Conservation (phyloP, 2,329 filamentous ascomycete genomes). For the Tolypocladium tropicale region DNA sequence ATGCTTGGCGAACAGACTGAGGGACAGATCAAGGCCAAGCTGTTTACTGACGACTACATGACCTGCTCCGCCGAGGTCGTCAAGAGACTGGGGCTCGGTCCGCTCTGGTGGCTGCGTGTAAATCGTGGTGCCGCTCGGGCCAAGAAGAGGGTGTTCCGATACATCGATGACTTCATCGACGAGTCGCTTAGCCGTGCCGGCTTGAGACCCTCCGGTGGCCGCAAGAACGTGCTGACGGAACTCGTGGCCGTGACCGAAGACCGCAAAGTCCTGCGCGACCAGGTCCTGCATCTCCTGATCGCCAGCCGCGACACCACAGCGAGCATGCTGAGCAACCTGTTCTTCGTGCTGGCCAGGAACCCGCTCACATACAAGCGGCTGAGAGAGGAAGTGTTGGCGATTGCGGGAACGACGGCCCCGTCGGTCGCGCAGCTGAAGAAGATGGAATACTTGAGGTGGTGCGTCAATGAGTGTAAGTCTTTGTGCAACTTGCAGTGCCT, state of each 20-base stretch:
- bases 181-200: constrained; percentile 15
- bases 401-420: constrained; percentile 23
- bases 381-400: constrained; percentile 26
- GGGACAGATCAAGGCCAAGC: constrained; percentile 17
- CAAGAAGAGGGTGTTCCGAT: constrained; percentile 22
- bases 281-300: constrained; percentile 32
- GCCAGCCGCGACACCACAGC: constrained; percentile 38
- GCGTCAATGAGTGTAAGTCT: constrained; percentile 44
- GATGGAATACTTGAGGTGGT: constrained; percentile 45
- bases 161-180: constrained; percentile 34
- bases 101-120: constrained; percentile 17
- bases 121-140: constrained; percentile 14
- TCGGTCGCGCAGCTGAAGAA: constrained; percentile 38
- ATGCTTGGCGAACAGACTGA: constrained; percentile 10
- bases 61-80: constrained; percentile 21
- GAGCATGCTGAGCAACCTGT: constrained; percentile 29
- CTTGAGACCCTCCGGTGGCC: constrained; percentile 9
- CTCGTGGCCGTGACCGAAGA: constrained; percentile 35
- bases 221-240: constrained; percentile 39
- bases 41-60: constrained; percentile 25
- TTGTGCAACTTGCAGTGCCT: no score
- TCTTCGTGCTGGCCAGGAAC: constrained; percentile 30
- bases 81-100: constrained; percentile 20
- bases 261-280: constrained; percentile 25
- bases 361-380: constrained; percentile 33